Base-by-base conservation (phyloP, 768 basidiomycete species). In the Lactarius psammicola region DNA sequence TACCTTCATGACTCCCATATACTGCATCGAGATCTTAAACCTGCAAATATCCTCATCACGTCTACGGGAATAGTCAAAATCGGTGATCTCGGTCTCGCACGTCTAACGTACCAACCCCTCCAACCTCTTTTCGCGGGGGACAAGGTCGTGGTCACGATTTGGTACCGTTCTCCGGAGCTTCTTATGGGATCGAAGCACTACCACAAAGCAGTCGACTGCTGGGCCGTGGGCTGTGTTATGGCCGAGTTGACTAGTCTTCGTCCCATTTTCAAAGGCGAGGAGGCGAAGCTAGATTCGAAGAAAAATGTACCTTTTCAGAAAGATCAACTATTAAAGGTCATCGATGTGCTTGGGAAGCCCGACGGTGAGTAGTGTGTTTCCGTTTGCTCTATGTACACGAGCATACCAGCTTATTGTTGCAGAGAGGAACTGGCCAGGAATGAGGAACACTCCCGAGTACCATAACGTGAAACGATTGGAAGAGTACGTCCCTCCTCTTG, bases 201-300 rank as follows among this genome's bases (percentile, higher is more conserved):
- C 76, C 96, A 97, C 70, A 94, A 93, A 71, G 92, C 95, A 4
- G 88, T 98, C 46, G 95, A 99, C 74, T 87, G 94, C 61, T 99
- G 97, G 97, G 95, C 97, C 30, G 88, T 98, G 6, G 97, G 95
- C 0, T 99, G 97, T 74, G 98, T 99, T 53, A 89, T 96, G 78
- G 97, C 95, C 1, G 97, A 99, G 77, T 79, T 99, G 23, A 87
- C 97, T 2, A 94, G 93, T 67, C 77, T 98, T 55, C 80, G 96
- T 28, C 97, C 97, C 1, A 98, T 99, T 69, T 98, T 98, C 82
- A 99, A 99, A 75, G 97, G 96, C 13, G 97, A 99, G 75, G 97
- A 98, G 77, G 97, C 97, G 1, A 98, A 99, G 76, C 76, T 98
- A 51, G 97, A 98, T 74, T 87, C 89, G 33, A 96, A 98, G 81